Percentiles rank a stretch among this genome's conserved stretches.
Evolutionary conservation across 345 rosid species (phyloP).

Genomic region (Euclidium syriacum): DNA sequence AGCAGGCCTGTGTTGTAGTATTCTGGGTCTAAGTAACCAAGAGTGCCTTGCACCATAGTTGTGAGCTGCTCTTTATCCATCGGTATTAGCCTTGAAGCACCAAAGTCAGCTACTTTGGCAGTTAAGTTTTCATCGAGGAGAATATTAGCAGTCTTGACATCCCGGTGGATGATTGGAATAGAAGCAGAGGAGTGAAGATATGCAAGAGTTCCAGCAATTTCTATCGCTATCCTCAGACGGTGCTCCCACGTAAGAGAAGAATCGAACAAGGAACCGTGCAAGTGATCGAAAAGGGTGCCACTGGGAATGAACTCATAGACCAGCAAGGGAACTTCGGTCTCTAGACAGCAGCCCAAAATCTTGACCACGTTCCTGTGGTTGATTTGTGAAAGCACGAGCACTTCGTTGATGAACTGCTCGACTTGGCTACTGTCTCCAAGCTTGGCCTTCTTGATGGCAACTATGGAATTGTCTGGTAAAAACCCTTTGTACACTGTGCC

Average conservation of each 20-base stretch:
- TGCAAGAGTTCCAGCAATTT: slow-evolving; percentile 35
- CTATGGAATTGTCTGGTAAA: slow-evolving; percentile 14
- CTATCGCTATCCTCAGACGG: slow-evolving; percentile 34
- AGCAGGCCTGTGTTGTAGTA: slow-evolving; percentile 23
- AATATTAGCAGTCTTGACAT: slow-evolving; percentile 44
- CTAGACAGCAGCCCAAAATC: slow-evolving; percentile 27
- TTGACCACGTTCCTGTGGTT: slow-evolving; percentile 43
- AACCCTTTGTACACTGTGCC: slow-evolving; percentile 39
- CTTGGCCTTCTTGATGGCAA: slow-evolving; percentile 32
- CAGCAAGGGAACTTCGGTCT: slow-evolving; percentile 30
- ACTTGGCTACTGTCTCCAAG: slow-evolving; percentile 30
- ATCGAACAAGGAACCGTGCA: slow-evolving; percentile 14
- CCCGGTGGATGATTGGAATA: slow-evolving; percentile 39
- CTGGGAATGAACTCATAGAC: slow-evolving; percentile 28
- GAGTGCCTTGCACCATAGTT: slow-evolving; percentile 47
- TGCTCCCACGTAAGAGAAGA: slow-evolving; percentile 29
- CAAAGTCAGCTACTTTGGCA: slow-evolving; percentile 48
- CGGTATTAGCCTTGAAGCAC: slow-evolving; percentile 42
- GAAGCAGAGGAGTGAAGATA: slow-evolving; percentile 44
- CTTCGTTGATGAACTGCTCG: slow-evolving; percentile 37
- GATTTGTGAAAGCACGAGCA: slow-evolving; percentile 40
- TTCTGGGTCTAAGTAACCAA: slow-evolving; percentile 43
- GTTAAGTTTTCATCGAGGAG: slow-evolving; percentile 35
- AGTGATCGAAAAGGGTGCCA: slow-evolving; percentile 29
- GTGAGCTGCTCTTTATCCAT: slow-evolving; percentile 31